Base-by-base conservation (phyloP, 2,329 filamentous ascomycete species). In the Ophiocordyceps camponoti-saundersi region DNA sequence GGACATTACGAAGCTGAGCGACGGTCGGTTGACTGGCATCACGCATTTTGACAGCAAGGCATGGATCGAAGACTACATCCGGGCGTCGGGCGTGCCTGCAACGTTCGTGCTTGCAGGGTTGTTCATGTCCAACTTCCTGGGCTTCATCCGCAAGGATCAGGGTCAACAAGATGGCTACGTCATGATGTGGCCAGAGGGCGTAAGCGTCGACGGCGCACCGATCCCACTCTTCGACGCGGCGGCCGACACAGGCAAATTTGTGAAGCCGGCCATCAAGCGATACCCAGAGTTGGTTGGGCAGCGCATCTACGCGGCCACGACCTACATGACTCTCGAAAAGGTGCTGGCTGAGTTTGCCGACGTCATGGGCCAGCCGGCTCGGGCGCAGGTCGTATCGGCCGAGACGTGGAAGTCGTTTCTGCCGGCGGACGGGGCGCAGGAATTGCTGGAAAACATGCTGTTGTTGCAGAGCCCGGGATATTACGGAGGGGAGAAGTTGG, bases 31-130 rank as follows among this genome's bases (percentile, higher is more conserved):
- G 1, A 40, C 56, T 3, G 52, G 63, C 18, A 66, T 72, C 7
- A 50, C 59, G 44, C 69, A 73, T 48, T 80, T 80, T 49, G 76
- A 80, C 52, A 62, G 60, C 49, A 80, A 80, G 56, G 71, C 73
- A 26, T 59, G 70, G 30, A 67, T 74, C 13, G 75, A 79, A 51
- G 49, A 64, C n/a, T 77, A 80, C 51, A 75, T 80, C 47, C 69
- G 72, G 12, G 48, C 53, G 0, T 59, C 70, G 2, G 66, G 65
- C 0, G 58, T 80, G 2, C 66, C 68, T 1, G 65, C 63, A 12
- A 68, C 73, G 0, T 78, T 77, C 55, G 68, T 72, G 48, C 59
- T 68, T 2, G 68, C 72, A 0, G 76, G 66, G 0, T 63, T 62
- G 30, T 80, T 76, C 53, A 77, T 79, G 69, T 66, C 70, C 49